Conservation (phyloP, 106 monocot genomes). For the Acanthochlamys bracteata region DNA sequence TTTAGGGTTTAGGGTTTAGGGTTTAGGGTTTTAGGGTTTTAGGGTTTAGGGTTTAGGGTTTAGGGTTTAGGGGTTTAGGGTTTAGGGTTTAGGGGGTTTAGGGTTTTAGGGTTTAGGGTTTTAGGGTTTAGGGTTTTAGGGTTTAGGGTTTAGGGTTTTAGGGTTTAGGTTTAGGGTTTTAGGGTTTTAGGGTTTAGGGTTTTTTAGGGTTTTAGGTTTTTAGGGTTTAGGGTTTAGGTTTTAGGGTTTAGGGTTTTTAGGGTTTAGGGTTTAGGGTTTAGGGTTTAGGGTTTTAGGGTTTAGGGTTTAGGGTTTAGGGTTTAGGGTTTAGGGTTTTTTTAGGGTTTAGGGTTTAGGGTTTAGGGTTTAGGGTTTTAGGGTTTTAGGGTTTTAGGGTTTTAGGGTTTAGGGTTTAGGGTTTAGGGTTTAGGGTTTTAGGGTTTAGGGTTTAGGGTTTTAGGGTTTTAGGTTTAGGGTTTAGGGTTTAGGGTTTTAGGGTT, state of each 20-base stretch:
- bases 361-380: not conserved
- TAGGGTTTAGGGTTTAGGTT: not conserved
- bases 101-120: constrained; percentile 7
- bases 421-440: too few species aligned
- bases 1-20: constrained; percentile 17
- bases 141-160: not conserved
- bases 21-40: constrained; percentile 16
- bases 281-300: not conserved
- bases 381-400: not conserved
- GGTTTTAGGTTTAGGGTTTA: too few species aligned
- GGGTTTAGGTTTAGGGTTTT: not conserved
- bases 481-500: too few species aligned
- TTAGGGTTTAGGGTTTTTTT: not conserved
- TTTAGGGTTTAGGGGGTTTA: constrained; percentile 15
- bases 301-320: constrained; percentile 1
- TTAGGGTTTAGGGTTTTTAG: constrained; percentile 1
- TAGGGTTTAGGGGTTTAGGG: constrained; percentile 4
- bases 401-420: constrained; percentile 1
- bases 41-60: constrained; percentile 6
- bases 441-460: too few species aligned
- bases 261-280: not conserved
- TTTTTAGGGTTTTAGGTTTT: too few species aligned
- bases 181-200: too few species aligned
- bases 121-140: constrained; percentile 1
- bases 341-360: constrained; percentile 1